Evolutionary conservation across 805 yeast species (phyloP), one percentile per base, ranked within the genome.

Genomic region (Zygosaccharomyces bisporus): DNA sequence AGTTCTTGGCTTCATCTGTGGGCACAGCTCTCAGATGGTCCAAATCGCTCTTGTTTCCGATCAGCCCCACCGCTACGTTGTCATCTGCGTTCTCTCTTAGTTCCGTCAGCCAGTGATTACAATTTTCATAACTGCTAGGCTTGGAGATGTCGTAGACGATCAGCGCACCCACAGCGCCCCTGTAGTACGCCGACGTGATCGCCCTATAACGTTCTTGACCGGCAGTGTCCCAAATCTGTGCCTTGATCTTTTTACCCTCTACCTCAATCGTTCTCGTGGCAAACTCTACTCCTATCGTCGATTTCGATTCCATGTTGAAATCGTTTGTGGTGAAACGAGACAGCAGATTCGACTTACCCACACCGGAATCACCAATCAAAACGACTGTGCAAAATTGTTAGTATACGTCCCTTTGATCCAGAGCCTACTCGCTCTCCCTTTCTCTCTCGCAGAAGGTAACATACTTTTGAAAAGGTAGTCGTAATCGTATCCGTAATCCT

Each of bases 201-300:
- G 99, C 98, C 58, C 99, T 80, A 73, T 93, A 91, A 67, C 99
- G 81, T 69, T 91, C 99, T 72, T 91, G 99, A 50, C 99, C 99
- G 2, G 99, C 99, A 29, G 99, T 91, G 68, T 91, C 99, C 99
- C 99, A 91, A 56, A 89, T 83, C 68, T 88, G 95, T 3, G 95
- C 91, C 66, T 86, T 87, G 55, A 86, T 83, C 63, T 87, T 71
- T 60, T 84, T 85, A 34, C 88, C 89, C 53, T 85, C 91, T 50
- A 86, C 81, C 58, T 85, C 91, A 45, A 93, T 81, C 2, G 97
- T 90, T 66, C 97, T 78, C 17, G 98, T 93, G 34, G 98, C 98
- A 71, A 91, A 91, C 68, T 93, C 99, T 41, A 93, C 99, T 38
- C 99, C 99, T 62, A 91, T 91, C 20, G 99, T 91, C 43, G 95